These are phyloP conservation scores for Myrica gale DNA, from an alignment of 306 rosid species.

Conservation along the genomic window DNA sequence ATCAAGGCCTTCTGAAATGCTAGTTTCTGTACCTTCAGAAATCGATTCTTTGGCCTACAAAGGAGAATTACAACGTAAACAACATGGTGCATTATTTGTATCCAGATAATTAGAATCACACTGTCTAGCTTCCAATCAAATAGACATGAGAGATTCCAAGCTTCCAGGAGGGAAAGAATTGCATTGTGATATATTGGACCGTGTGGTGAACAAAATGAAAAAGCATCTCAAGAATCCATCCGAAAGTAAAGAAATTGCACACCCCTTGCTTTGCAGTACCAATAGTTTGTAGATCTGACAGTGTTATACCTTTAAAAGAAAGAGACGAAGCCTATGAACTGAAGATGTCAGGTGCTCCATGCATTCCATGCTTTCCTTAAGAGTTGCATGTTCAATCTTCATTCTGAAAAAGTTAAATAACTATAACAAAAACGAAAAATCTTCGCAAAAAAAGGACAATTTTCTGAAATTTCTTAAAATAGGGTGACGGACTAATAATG, in stretches of 20 bases:
- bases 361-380: constrained; percentile 80
- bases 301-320: constrained; percentile 63
- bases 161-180: constrained; percentile 7
- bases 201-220: not conserved
- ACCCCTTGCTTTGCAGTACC: not conserved
- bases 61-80: constrained; percentile 20
- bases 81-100: constrained; percentile 16
- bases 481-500: not conserved
- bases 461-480: constrained; percentile 12
- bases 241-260: not conserved
- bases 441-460: constrained; percentile 18
- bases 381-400: constrained; percentile 85
- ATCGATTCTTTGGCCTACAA: constrained; percentile 58
- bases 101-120: not conserved
- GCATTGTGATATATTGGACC: not conserved
- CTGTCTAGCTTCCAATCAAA: constrained; percentile 23
- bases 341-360: constrained; percentile 68
- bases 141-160: constrained; percentile 9
- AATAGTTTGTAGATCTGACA: not conserved
- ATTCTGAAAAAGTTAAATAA: constrained; percentile 41
- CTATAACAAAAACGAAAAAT: constrained; percentile 17
- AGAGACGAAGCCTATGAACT: constrained; percentile 76
- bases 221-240: not conserved
- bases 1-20: constrained; percentile 46
- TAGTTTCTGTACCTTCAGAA: constrained; percentile 41